Evolutionary conservation across 169 alveolate genomes (phyloP), one percentile per base, ranked within the genome.

Genomic region (Babesia gibsoni): DNA sequence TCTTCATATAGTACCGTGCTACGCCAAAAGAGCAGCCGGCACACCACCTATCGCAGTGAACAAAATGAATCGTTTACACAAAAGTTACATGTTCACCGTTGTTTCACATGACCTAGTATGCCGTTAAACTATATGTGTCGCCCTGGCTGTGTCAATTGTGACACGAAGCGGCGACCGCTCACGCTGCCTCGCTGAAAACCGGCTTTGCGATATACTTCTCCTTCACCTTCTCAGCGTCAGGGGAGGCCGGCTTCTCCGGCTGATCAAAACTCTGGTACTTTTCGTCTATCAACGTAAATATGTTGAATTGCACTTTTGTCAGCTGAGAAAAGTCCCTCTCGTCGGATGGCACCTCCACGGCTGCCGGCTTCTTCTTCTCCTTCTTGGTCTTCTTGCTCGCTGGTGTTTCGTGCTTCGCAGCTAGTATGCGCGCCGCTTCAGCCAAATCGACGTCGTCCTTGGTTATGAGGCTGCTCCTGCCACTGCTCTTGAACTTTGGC

Each of bases 1-100:
- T 92, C 92, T 92, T 89, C 72, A 54, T 92, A 22, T 92, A 82
- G 72, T n/a, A n/a, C n/a, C n/a, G n/a, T n/a, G n/a, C n/a, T n/a
- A n/a, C n/a, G n/a, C n/a, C n/a, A n/a, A n/a, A n/a, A n/a, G n/a
- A 12, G 22, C 30, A 27, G 37, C 59, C 30, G 22, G 35, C 41
- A 57, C 9, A 18, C 43, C 27, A 3, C 46, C 4, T n/a, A n/a
- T n/a, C n/a, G n/a, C n/a, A n/a, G n/a, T 45, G 8, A 5, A 45
- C 4, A 45, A 45, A n/a, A 42, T 32, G 7, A 16, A n/a, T 50
- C 16, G 16, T 18, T 50, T 16, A 37, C 52, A 18, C 14, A 16
- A 50, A 50, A 18, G 42, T 16, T 50, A 37, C 59, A 16, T 16
- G 16, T 18, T n/a, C 59, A 16, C 56, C 35, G 16, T 14, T 54